Evolutionary conservation across 2,329 filamentous ascomycete genomes (phyloP).

Genomic region (Trichoderma atrobrunneum): DNA sequence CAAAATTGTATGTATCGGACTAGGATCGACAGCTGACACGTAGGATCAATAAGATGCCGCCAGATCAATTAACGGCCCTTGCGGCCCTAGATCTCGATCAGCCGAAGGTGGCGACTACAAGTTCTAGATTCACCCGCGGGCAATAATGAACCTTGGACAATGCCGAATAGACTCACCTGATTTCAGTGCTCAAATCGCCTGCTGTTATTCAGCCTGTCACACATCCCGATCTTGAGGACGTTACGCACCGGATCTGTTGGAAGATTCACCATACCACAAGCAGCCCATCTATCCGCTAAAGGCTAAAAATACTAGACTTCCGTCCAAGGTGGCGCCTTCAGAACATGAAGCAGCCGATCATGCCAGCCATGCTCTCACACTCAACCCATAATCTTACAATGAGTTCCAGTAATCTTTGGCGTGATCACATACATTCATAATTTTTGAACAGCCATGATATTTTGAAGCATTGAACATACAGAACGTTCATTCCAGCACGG

Average conservation of each 20-base stretch:
- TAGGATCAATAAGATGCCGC: neutral
- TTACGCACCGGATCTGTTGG: neutral
- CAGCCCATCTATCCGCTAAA: neutral
- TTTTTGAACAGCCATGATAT: fast-evolving
- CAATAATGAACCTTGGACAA: neutral
- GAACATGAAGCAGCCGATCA: neutral
- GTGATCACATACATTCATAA: neutral
- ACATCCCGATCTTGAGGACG: fast-evolving
- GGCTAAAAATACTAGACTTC: neutral
- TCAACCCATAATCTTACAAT: fast-evolving
- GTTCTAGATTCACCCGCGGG: neutral
- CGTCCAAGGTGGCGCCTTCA: neutral
- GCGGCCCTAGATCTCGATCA: neutral
- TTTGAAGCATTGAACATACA: neutral
- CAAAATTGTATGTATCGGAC: neutral
- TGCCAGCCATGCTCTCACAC: neutral
- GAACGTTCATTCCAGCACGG: neutral
- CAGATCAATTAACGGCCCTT: neutral
- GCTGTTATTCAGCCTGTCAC: neutral
- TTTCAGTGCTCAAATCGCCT: neutral
- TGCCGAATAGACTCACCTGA: neutral
- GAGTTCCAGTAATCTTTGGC: neutral
- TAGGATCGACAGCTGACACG: neutral
- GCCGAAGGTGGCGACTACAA: neutral
- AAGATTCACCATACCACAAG: neutral